Evolutionary conservation across 2,329 filamentous ascomycete genomes (phyloP).

Genomic region (Lanzia echinophila): DNA sequence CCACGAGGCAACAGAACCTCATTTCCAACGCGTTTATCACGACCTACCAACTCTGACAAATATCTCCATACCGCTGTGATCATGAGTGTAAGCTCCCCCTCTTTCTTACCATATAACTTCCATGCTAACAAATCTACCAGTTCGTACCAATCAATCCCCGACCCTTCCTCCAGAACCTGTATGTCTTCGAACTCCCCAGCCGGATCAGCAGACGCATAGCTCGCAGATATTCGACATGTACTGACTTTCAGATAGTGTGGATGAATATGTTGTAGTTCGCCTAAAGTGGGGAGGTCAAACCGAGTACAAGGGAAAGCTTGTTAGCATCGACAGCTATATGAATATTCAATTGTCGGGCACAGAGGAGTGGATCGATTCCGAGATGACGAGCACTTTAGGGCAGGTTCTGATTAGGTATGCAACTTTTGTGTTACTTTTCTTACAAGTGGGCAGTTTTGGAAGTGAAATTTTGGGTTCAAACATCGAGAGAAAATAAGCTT

Average conservation of each 20-base stretch:
- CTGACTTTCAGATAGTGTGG: slow-evolving; percentile 51
- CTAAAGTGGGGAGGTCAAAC: slow-evolving; percentile 92
- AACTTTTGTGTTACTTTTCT: slow-evolving; percentile 3
- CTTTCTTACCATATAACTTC: background rate
- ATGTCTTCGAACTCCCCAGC: slow-evolving; percentile 35
- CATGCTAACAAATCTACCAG: slow-evolving; percentile 34
- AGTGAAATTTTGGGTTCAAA: background rate
- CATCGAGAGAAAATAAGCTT: background rate
- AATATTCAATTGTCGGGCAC: slow-evolving; percentile 90
- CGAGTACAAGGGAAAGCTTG: slow-evolving; percentile 90
- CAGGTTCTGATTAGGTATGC: slow-evolving; percentile 83
- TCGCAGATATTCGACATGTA: background rate
- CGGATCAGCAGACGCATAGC: background rate
- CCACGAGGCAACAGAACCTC: slow-evolving; percentile 14
- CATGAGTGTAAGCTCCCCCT: slow-evolving; percentile 33
- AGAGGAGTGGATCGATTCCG: slow-evolving; percentile 85
- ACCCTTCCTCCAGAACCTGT: slow-evolving; percentile 91
- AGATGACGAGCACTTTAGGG: slow-evolving; percentile 77
- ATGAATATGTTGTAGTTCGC: slow-evolving; percentile 83
- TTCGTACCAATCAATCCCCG: slow-evolving; percentile 95
- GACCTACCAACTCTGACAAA: background rate
- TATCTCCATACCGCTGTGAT: slow-evolving; percentile 14
- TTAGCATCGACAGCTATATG: slow-evolving; percentile 97
- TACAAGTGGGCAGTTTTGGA: too few relatives aligned
- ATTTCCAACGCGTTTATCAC: background rate